These are phyloP conservation scores for Debaryomyces sp. DNA, from an alignment of 1,139 yeast species.

Conservation along the genomic window DNA sequence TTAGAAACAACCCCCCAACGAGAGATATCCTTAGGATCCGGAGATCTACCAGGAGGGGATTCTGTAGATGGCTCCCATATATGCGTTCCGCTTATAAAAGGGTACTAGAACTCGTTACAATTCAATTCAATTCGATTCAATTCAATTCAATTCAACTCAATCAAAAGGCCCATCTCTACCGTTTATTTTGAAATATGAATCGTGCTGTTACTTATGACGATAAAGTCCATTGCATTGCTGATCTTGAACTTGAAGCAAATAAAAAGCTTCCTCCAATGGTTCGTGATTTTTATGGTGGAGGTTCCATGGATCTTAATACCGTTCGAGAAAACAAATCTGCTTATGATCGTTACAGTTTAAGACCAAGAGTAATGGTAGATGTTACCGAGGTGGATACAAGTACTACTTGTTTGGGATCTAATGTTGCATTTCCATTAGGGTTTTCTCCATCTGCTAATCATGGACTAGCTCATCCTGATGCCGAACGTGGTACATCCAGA, in stretches of 20 bases:
- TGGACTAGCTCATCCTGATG: conserved; percentile 59
- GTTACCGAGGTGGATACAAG: conserved; percentile 22
- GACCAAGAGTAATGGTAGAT: conserved; percentile 48
- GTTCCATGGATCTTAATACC: conserved; percentile 33
- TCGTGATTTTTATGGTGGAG: background rate
- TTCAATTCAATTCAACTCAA: background rate
- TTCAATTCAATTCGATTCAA: no score
- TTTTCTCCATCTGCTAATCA: conserved; percentile 71
- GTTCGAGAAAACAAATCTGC: conserved; percentile 36
- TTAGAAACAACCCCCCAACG: background rate
- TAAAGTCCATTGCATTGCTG: conserved; percentile 1
- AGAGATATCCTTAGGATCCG: background rate
- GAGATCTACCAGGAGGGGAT: background rate
- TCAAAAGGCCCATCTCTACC: background rate
- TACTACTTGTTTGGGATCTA: conserved; percentile 27
- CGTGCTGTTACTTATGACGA: conserved; percentile 1
- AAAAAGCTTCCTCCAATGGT: conserved; percentile 3
- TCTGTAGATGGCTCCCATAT: no score
- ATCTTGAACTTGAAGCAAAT: background rate
- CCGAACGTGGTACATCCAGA: conserved; percentile 19
- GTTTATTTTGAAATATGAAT: background rate
- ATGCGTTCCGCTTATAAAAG: background rate
- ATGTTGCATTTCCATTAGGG: conserved; percentile 52
- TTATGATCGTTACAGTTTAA: conserved; percentile 35
- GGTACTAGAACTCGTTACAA: background rate